These are phyloP conservation scores for Trichocladium uniseriatum DNA, from an alignment of 495 filamentous ascomycete genomes.

Conservation along the genomic window DNA sequence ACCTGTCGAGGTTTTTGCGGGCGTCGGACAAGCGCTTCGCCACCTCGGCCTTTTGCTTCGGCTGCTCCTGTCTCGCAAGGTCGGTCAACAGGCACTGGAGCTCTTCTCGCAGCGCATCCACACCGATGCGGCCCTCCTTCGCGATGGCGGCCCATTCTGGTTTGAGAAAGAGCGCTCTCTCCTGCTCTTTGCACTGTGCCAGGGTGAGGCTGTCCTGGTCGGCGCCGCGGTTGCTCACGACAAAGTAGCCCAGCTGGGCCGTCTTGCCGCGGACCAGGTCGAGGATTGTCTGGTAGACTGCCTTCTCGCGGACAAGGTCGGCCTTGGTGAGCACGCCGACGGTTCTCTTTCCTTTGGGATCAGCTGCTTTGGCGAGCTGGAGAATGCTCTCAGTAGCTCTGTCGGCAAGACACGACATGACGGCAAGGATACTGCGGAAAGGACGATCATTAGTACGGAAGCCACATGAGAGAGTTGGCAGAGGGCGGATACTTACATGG, in stretches of 20 bases:
- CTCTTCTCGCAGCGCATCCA: constrained; percentile 37
- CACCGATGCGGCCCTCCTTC: constrained; percentile 39
- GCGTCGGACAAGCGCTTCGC: constrained; percentile 27
- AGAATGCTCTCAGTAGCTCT: constrained; percentile 52
- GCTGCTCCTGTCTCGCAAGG: constrained; percentile 44
- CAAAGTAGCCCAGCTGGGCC: constrained; percentile 46
- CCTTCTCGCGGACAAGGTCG: constrained; percentile 43
- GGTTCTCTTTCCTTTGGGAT: constrained; percentile 42
- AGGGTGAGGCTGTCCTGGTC: constrained; percentile 17
- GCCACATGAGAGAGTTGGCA: too few relatives aligned
- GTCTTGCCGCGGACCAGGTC: constrained; percentile 36
- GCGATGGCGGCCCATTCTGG: constrained; percentile 38
- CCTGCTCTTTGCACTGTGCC: constrained; percentile 23
- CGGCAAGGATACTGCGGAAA: constrained; percentile 45
- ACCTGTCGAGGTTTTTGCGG: constrained; percentile 24
- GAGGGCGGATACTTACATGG: constrained; percentile 15
- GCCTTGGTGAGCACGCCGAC: constrained; percentile 53
- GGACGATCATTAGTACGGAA: too few relatives aligned
- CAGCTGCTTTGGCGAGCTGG: constrained; percentile 39
- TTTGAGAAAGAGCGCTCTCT: constrained; percentile 30
- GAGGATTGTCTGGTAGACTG: constrained; percentile 29
- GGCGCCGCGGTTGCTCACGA: constrained; percentile 49
- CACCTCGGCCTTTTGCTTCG: constrained; percentile 41
- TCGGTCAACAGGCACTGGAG: constrained; percentile 37
- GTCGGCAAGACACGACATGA: constrained; percentile 50